These are phyloP conservation scores for Coemansia sp. DNA, from an alignment of 192 early-diverging fungal genomes.

Conservation along the genomic window DNA sequence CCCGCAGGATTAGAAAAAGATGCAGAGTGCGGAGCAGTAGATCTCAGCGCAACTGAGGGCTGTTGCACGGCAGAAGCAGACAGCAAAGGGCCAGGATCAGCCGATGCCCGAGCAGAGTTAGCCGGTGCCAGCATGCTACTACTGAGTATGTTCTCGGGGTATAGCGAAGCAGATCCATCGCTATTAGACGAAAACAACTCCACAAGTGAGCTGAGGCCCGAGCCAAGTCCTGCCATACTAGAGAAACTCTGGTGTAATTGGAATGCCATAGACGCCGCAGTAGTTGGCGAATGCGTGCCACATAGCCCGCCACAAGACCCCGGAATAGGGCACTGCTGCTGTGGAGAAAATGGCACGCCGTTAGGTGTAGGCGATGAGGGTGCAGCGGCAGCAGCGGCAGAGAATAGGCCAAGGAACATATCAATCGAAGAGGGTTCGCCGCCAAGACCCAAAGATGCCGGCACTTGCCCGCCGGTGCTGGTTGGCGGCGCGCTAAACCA, in stretches of 20 bases:
- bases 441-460: not conserved
- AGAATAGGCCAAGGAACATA: not conserved
- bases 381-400: not conserved
- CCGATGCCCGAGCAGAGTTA: not conserved
- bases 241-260: slow-evolving; percentile 16
- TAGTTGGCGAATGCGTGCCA: slow-evolving; percentile 24
- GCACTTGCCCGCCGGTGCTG: not conserved
- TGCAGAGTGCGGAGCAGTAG: not conserved
- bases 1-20: slow-evolving; percentile 14
- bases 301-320: slow-evolving; percentile 27
- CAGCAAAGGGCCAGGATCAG: not conserved
- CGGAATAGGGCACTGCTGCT: slow-evolving; percentile 16
- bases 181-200: slow-evolving; percentile 32
- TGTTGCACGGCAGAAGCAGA: not conserved
- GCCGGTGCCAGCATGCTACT: slow-evolving; percentile 29
- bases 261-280: slow-evolving; percentile 16
- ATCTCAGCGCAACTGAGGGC: not conserved
- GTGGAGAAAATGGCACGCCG: not conserved
- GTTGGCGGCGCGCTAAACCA: not conserved
- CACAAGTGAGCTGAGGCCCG: slow-evolving; percentile 23
- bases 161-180: slow-evolving; percentile 24
- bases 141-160: slow-evolving; percentile 38
- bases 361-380: not conserved
- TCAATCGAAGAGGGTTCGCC: not conserved
- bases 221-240: slow-evolving; percentile 38